These are phyloP conservation scores for Panicum hallii DNA, from an alignment of 202 grass and related monocot genomes.

Conservation along the genomic window DNA sequence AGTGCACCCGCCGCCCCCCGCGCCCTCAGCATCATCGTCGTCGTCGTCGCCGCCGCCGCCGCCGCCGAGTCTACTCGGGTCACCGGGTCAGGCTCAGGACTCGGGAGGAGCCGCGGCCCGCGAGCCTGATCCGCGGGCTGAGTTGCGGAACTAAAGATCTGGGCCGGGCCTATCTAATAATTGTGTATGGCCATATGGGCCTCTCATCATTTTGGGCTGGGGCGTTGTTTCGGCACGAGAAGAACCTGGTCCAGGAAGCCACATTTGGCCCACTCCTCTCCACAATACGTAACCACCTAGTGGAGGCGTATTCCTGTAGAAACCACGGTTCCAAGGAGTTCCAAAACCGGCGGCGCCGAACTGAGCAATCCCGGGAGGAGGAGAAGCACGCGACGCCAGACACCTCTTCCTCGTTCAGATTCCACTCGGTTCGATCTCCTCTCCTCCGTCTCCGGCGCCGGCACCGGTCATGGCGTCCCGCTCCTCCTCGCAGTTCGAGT, in stretches of 20 bases:
- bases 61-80: constrained; percentile 38
- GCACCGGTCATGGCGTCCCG: constrained; percentile 44
- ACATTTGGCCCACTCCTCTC: neutral
- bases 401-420: neutral
- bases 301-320: neutral
- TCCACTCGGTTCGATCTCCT: constrained; percentile 13
- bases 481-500: constrained; percentile 47
- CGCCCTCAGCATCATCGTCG: constrained; percentile 43
- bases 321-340: neutral
- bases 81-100: neutral
- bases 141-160: neutral
- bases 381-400: constrained; percentile 4
- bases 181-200: no score
- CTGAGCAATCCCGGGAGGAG: neutral
- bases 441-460: neutral
- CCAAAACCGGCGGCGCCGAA: constrained; percentile 49
- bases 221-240: neutral
- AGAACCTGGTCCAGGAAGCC: neutral
- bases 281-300: neutral
- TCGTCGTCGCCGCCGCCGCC: constrained; percentile 30
- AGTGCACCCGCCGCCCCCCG: constrained; percentile 33
- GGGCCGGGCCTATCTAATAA: neutral
- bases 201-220: neutral
- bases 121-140: neutral
- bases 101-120: neutral